Percentiles rank a stretch among this genome's conserved stretches.
These are phyloP conservation scores for Pisolithus sp. DNA, from an alignment of 768 basidiomycete genomes.

Conservation along the genomic window DNA sequence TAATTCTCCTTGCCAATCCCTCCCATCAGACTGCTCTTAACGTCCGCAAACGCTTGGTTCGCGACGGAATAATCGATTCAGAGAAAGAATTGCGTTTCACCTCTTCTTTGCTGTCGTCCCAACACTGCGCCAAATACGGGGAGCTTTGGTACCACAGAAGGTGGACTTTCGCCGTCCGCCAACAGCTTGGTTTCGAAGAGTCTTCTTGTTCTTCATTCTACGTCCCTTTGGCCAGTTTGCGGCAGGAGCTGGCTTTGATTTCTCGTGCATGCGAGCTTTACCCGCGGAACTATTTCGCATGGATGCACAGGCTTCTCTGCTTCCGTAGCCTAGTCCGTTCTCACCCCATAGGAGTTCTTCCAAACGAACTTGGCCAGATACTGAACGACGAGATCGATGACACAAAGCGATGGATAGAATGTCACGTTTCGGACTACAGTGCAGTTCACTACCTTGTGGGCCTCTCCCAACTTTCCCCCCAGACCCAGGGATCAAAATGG, in stretches of 20 bases:
- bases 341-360: constrained; percentile 13
- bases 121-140: constrained; percentile 56
- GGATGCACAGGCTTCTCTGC: constrained; percentile 55
- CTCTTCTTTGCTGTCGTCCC: constrained; percentile 43
- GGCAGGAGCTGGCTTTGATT: constrained; percentile 43
- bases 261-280: constrained; percentile 52
- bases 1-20: constrained; percentile 61
- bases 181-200: background rate
- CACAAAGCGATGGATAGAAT: constrained; percentile 48
- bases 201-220: constrained; percentile 5
- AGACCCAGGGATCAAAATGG: constrained; percentile 4
- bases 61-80: constrained; percentile 29
- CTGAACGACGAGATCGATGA: constrained; percentile 34
- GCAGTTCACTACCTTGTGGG: constrained; percentile 50
- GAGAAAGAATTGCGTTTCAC: constrained; percentile 43
- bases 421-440: constrained; percentile 63
- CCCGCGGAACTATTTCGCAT: constrained; percentile 70
- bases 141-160: constrained; percentile 66
- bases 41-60: constrained; percentile 47
- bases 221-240: constrained; percentile 32
- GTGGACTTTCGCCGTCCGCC: constrained; percentile 43
- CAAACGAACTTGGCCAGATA: constrained; percentile 22
- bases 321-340: constrained; percentile 27
- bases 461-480: constrained; percentile 21
- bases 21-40: constrained; percentile 67